Base-by-base conservation (phyloP, 768 basidiomycete genomes). In the Naganishia randhawae region DNA sequence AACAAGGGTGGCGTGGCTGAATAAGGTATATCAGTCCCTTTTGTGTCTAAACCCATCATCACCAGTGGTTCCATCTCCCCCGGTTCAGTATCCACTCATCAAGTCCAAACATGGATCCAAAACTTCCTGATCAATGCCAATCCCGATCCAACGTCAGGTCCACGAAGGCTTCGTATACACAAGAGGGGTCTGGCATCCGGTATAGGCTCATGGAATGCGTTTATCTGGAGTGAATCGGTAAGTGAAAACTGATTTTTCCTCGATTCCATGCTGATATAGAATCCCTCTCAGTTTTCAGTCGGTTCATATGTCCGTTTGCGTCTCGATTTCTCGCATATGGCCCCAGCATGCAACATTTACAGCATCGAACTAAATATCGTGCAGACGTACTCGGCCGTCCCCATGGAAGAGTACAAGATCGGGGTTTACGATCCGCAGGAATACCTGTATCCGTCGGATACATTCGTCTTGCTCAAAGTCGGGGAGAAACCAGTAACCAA, bases 191-290 rank as follows among this genome's bases (percentile, higher is more conserved):
- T 48, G 29, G 53, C 31, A 14, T 1, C 16, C 5, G 66, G 66
- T 2, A 33, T 57, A 37, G 66, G 66, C 17, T 9, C n/a, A 3
- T 67, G 66, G 66, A 48, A 48, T 53, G 29, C 42, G 17, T 53
- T n/a, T 22, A 22, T 55, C 35, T 54, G 66, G 52, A 67, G 66
- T 32, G 55, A 67, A 9, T 50, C 53, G 27, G 66, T 67, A 22
- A n/a, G 66, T 50, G 6, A 27, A 19, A 7, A n/a, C 6, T 3
- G 4, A 16, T 27, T 19, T 4, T 42, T 17, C 7, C 3, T 42
- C 25, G 27, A 27, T 2, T n/a, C 11, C 8, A 9, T 27, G 1
- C 25, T 22, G n/a, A 41, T 33, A 1, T 31, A 22, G 29, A 13
- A 4, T 19, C 42, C 11, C 17, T 31, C 14, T 7, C 31, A 67